Evolutionary conservation across 495 filamentous ascomycete genomes (phyloP), one percentile per base, ranked within the genome.

Genomic region (Entonaema liquescens): DNA sequence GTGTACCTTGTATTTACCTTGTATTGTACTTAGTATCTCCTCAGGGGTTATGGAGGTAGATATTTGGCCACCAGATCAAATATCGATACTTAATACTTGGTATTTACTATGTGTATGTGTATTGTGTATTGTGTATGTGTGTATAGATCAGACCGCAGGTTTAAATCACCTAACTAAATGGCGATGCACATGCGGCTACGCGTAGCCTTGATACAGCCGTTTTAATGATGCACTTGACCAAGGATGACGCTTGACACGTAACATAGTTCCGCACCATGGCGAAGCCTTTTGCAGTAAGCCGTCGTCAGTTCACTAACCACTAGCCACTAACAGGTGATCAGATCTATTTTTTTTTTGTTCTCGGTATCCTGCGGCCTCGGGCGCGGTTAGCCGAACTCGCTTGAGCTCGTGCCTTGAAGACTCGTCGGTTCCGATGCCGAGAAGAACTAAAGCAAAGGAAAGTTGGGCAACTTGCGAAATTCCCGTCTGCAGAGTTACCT

Each of bases 211-310:
- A 40, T 29, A 65, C 40, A 68, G 35, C 21, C 21, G 28, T 21
- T 19, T 65, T 33, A 33, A 28, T 53, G 42, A 62, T 67, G 68
- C 59, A 26, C 26, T 59, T 59, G 29, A 57, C n/a, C 65, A 65
- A 49, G 60, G 25, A 73, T 68, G 70, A 73, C 70, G 61, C 60
- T 65, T 65, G 57, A 73, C 61, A 59, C 61, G 61, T 61, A 72
- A 68, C 42, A 53, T 57, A 50, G 56, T 68, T 61, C 63, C 61
- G 56, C 67, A 68, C 38, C 65, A 65, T 58, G 31, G 23, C 23
- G 54, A 57, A 38, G 31, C 21, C 54, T n/a, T 12, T 50, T 64
- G 55, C 53, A 28, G 65, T 58, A 60, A 61, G 60, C 31, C 50
- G 60, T 29, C 55, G 40, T 55, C 38, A 68, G 50, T 54, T 40